Conservation (phyloP, 768 basidiomycete species). For the Suillus paluster region DNA sequence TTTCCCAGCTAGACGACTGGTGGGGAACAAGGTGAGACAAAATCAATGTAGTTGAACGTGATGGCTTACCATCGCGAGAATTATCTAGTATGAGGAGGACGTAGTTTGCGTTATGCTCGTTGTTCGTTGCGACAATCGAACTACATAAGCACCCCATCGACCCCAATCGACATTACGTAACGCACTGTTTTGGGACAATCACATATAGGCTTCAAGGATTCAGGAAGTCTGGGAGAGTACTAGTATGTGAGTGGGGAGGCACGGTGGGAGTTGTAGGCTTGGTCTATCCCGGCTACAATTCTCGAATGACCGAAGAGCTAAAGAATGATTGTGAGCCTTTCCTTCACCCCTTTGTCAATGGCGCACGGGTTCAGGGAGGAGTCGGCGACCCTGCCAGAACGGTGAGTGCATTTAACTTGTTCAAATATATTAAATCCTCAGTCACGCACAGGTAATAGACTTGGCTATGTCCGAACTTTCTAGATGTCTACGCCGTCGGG, state of each 20-base stretch:
- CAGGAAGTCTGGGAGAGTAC: neutral
- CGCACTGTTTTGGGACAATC: neutral
- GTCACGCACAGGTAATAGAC: constrained; percentile 44
- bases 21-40: neutral
- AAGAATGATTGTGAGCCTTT: constrained; percentile 38
- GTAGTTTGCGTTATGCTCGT: constrained; percentile 1
- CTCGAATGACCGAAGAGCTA: constrained; percentile 2
- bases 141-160: neutral
- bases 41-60: neutral
- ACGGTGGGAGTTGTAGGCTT: neutral
- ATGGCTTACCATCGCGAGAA: constrained; percentile 27
- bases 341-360: constrained; percentile 54
- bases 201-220: neutral
- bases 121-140: neutral
- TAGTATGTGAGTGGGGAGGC: neutral
- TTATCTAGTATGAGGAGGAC: neutral
- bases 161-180: neutral
- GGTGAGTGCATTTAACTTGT: constrained; percentile 30
- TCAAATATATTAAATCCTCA: neutral
- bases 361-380: constrained; percentile 46
- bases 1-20: constrained; percentile 64
- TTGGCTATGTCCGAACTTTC: constrained; percentile 55
- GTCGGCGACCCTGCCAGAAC: constrained; percentile 57
- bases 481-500: constrained; percentile 41
- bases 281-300: neutral